Conservation (phyloP, 108 stramenopile genomes). For the Fistulifera pelliculosa region DNA sequence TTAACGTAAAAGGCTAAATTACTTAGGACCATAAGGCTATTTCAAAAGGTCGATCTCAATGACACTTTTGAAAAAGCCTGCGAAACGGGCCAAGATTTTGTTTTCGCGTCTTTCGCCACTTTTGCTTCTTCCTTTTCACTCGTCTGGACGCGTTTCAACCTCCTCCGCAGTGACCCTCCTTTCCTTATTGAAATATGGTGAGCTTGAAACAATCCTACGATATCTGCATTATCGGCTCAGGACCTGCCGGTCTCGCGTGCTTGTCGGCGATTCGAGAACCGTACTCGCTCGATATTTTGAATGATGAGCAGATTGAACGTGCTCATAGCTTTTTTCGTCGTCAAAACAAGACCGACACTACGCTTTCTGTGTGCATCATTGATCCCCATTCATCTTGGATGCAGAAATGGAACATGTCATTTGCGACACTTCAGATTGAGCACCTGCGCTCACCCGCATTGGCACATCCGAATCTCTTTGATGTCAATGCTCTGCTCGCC, state of each 20-base stretch:
- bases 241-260: slow-evolving; percentile 48
- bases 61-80: too few species aligned
- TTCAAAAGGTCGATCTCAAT: too few species aligned
- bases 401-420: slow-evolving; percentile 37
- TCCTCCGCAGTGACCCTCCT: too few species aligned
- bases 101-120: too few species aligned
- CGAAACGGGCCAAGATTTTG: too few species aligned
- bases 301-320: slow-evolving; percentile 18
- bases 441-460: slow-evolving; percentile 53
- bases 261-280: slow-evolving; percentile 46
- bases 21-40: too few species aligned
- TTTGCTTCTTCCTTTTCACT: too few species aligned
- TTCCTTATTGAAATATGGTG: neutral
- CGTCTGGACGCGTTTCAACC: too few species aligned
- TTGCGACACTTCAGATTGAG: slow-evolving; percentile 38
- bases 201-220: slow-evolving; percentile 16
- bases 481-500: slow-evolving; percentile 34
- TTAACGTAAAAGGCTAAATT: too few species aligned
- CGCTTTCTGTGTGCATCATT: slow-evolving; percentile 32
- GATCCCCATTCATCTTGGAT: slow-evolving; percentile 48
- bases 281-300: slow-evolving; percentile 35
- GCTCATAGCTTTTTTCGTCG: neutral
- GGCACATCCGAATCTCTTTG: slow-evolving; percentile 63
- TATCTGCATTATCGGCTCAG: slow-evolving; percentile 58
- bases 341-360: neutral